These are phyloP conservation scores for Xerocomellus amylosporus DNA, from an alignment of 768 basidiomycete species.

Conservation along the genomic window DNA sequence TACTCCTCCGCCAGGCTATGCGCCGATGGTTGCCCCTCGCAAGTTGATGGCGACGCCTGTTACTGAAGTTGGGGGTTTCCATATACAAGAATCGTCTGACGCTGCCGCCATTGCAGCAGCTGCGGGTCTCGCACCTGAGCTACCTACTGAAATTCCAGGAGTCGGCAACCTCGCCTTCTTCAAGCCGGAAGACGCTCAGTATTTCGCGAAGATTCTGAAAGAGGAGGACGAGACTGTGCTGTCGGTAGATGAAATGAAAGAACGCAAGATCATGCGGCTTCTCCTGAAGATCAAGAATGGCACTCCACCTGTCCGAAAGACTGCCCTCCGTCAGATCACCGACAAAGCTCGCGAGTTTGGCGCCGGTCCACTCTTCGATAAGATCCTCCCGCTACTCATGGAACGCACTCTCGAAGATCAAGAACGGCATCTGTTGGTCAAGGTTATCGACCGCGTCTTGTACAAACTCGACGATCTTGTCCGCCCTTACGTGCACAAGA, in stretches of 20 bases:
- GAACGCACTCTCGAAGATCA: conserved; percentile 97
- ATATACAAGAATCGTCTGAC: conserved; percentile 94
- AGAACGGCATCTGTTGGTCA: conserved; percentile 95
- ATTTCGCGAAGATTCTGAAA: conserved; percentile 93
- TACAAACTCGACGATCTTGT: conserved; percentile 99
- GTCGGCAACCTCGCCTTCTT: conserved; percentile 97
- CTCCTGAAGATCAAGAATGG: conserved; percentile 99
- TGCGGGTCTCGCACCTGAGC: conserved; percentile 86
- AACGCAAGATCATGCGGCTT: conserved; percentile 98
- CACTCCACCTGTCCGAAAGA: conserved; percentile 96
- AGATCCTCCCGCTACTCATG: conserved; percentile 97
- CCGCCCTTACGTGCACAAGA: conserved; percentile 98
- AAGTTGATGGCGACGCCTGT: conserved; percentile 57
- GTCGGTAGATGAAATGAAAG: conserved; percentile 97
- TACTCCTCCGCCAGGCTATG: conserved; percentile 92
- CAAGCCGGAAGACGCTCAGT: conserved; percentile 97
- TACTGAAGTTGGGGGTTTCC: conserved; percentile 78
- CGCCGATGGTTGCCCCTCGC: conserved; percentile 65
- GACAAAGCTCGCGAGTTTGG: conserved; percentile 99
- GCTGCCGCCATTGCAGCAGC: conserved; percentile 85
- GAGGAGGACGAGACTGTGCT: conserved; percentile 94
- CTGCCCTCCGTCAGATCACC: conserved; percentile 95
- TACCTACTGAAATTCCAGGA: conserved; percentile 97
- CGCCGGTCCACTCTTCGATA: conserved; percentile 97
- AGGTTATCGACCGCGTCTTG: conserved; percentile 97